Evolutionary conservation across 2,329 filamentous ascomycete genomes (phyloP), one percentile per base, ranked within the genome.

Genomic region (Pestalotiopsis sp.): DNA sequence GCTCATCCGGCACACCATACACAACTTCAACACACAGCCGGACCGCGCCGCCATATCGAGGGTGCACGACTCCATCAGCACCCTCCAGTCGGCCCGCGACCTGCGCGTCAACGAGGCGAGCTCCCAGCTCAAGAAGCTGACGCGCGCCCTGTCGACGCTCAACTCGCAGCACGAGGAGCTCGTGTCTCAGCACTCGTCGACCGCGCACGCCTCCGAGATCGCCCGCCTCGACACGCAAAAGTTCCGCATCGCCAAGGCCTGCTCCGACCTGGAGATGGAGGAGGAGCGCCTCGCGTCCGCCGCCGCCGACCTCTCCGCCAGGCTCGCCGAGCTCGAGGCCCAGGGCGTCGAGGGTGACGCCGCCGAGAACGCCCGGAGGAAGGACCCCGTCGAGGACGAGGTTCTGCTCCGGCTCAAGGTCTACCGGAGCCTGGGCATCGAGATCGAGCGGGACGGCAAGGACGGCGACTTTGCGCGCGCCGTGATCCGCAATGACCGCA

Each of bases 11-110:
- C 92, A 97, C 83, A 97, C 95, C 57, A 92, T 97, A 76, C 88
- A 91, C 75, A 97, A 98, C 86, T 99, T 99, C 90, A 96, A 97
- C 84, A 97, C 95, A 76, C 86, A 89, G 23, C 93, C 93, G 12
- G 96, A 99, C 86, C 96, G 94, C 77, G 85, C 90, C 73, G 93
- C 93, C 70, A 89, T 98, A 23, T 86, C 91, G 23, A 94, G 96
- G 78, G 92, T 98, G 78, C 90, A 90, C 79, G 93, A 95, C 79
- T 95, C 93, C 1, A 88, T 98, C 66, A 88, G 90, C 9, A 93
- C 93, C 0, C 90, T 99, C n/a, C 89, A 93, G 74, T 90, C 94
- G 77, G 93, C 94, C 69, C 94, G 96, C 78, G 89, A 93, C 69
- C 86, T 94, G 64, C 92, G 93, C 74, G 87, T 94, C 66, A 87